Conservation (phyloP, 2,329 filamentous ascomycete species). For the Shiraia sp. region DNA sequence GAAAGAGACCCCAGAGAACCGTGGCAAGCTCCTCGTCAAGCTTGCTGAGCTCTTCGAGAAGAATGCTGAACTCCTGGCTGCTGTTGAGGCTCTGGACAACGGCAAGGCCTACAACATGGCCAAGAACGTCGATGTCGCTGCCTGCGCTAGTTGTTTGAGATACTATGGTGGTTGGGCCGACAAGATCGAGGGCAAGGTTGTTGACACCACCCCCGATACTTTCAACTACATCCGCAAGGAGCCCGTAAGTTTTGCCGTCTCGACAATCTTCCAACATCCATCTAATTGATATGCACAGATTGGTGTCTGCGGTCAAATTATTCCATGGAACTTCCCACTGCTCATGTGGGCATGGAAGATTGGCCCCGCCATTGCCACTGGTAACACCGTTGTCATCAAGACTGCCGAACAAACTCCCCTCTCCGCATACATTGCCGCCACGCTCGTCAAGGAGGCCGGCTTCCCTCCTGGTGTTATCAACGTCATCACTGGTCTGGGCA, state of each 20-base stretch:
- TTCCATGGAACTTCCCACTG: slow-evolving; percentile 86
- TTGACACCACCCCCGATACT: slow-evolving; percentile 75
- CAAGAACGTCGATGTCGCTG: slow-evolving; percentile 69
- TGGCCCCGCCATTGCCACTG: slow-evolving; percentile 70
- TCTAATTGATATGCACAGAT: slow-evolving; percentile 50
- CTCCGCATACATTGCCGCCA: slow-evolving; percentile 67
- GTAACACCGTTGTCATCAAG: slow-evolving; percentile 75
- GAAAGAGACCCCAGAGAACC: slow-evolving; percentile 68
- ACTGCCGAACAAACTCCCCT: slow-evolving; percentile 77
- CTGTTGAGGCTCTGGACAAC: slow-evolving; percentile 86
- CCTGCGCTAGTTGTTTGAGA: slow-evolving; percentile 71
- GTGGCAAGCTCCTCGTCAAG: slow-evolving; percentile 71
- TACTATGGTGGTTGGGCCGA: slow-evolving; percentile 92
- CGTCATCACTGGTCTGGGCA: slow-evolving; percentile 77
- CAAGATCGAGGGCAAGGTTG: slow-evolving; percentile 87
- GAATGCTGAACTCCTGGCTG: slow-evolving; percentile 74
- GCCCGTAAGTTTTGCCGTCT: slow-evolving; percentile 62
- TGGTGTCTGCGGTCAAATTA: slow-evolving; percentile 84
- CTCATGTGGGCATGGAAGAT: slow-evolving; percentile 86
- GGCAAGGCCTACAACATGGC: slow-evolving; percentile 80
- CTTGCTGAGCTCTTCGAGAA: slow-evolving; percentile 81
- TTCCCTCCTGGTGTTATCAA: slow-evolving; percentile 80
- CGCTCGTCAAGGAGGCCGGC: slow-evolving; percentile 72
- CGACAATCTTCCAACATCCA: not conserved
- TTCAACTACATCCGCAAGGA: slow-evolving; percentile 84